Conservation (phyloP, 2,329 filamentous ascomycete genomes). For the Trichoderma koningiopsis region DNA sequence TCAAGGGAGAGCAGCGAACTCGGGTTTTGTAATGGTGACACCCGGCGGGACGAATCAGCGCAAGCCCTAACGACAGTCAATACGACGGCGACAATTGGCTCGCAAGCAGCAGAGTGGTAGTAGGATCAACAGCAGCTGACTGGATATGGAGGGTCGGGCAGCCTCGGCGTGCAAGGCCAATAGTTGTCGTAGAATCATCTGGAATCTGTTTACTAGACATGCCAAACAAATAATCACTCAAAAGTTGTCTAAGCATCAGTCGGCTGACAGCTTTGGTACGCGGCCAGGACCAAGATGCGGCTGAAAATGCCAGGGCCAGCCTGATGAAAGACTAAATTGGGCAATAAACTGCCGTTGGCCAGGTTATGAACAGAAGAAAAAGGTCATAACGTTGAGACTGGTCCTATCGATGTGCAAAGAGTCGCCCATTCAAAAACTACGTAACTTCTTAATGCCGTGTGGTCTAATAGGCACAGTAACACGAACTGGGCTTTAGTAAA, state of each 20-base stretch:
- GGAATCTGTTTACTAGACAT: neutral
- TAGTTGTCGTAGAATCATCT: neutral
- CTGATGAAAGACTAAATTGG: neutral
- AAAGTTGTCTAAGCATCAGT: neutral
- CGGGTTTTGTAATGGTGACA: neutral
- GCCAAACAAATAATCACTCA: conserved; percentile 2
- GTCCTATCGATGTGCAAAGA: neutral
- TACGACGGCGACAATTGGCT: neutral
- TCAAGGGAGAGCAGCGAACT: neutral
- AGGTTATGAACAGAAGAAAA: neutral
- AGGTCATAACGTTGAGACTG: neutral
- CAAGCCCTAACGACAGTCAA: neutral
- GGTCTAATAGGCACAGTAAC: neutral
- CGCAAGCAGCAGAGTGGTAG: neutral
- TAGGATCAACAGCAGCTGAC: conserved; percentile 12
- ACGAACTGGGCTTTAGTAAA: neutral
- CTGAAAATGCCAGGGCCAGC: neutral
- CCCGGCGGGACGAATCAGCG: neutral
- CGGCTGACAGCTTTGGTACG: neutral
- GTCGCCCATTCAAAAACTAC: neutral
- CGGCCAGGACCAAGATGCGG: neutral
- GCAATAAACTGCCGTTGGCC: neutral
- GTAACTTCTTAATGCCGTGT: neutral
- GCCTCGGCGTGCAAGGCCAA: neutral
- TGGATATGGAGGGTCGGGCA: neutral